phyloP scores from a whole-genome alignment of 2,329 filamentous ascomycete species.

The Botrytis fabae region DNA sequence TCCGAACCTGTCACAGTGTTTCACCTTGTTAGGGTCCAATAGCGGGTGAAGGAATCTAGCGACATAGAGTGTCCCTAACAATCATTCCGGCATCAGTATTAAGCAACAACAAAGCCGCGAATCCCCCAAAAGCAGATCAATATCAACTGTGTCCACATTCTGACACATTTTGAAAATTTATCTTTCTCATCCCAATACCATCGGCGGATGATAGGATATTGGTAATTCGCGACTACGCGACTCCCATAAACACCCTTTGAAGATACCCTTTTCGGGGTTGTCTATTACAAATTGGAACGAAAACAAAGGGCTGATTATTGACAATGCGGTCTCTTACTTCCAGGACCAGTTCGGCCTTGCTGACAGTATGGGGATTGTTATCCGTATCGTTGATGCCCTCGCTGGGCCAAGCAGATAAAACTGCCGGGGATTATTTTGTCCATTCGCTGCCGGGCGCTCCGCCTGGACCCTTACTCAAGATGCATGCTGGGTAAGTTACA shows the following conservation, averaged over 20 bases:
- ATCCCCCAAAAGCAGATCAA: slow-evolving; percentile 9
- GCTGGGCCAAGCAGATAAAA: slow-evolving; percentile 50
- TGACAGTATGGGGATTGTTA: slow-evolving; percentile 41
- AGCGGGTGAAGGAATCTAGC: background rate
- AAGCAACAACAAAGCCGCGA: slow-evolving; percentile 21
- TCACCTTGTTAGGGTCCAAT: slow-evolving; percentile 1
- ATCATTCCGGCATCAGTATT: slow-evolving; percentile 16
- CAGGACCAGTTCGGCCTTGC: slow-evolving; percentile 23
- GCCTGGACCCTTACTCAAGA: slow-evolving; percentile 76
- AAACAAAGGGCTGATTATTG: slow-evolving; percentile 18
- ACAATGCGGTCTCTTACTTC: slow-evolving; percentile 38
- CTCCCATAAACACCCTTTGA: slow-evolving; percentile 19
- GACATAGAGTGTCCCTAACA: slow-evolving; percentile 10
- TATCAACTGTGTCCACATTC: slow-evolving; percentile 22
- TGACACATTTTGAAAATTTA: background rate
- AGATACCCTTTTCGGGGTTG: slow-evolving; percentile 22
- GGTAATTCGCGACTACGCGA: slow-evolving; percentile 26
- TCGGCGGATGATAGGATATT: slow-evolving; percentile 15
- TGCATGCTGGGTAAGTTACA: slow-evolving; percentile 87
- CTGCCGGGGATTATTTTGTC: slow-evolving; percentile 87
- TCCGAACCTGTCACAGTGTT: slow-evolving; percentile 4
- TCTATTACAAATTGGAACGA: slow-evolving; percentile 20
- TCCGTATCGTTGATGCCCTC: slow-evolving; percentile 48
- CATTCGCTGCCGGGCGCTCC: slow-evolving; percentile 82
- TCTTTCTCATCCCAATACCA: background rate